Evolutionary conservation across 192 early-diverging fungal genomes (phyloP), one percentile per base, ranked within the genome.

Genomic region (Bifiguratus adelaidae): DNA sequence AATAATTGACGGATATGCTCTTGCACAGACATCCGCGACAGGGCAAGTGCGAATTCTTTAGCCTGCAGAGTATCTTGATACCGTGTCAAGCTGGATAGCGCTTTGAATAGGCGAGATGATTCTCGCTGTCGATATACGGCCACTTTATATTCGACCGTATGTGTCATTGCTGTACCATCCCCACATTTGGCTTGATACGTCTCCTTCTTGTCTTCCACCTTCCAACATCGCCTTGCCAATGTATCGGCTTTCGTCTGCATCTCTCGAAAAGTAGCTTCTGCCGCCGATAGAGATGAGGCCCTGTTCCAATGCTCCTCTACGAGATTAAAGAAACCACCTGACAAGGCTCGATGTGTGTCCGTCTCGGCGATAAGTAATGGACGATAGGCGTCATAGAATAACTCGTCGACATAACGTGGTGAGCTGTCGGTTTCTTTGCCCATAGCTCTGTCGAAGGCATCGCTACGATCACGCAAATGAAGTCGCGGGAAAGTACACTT

Each of bases 91-190:
- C 33, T 48, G 2, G 28, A 12, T 7, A 48, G 13, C 13, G 18
- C 32, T 15, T 30, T 27, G 7, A 8, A 15, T n/a, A 48, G 47
- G 11, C 47, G 47, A 21, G 28, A 16, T 20, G 16, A 33, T 34
- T 48, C 47, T 7, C 23, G 20, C 12, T 27, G 22, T 11, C 34
- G 47, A 30, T 48, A 48, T 34, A 21, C 15, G 3, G 47, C 47
- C 30, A 33, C 27, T 34, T 30, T 15, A 16, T 48, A 48, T 21
- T 12, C 24, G 33, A 33, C 16, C 32, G 20, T 33, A 34, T 48
- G 30, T 0, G 28, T 34, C 15, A 48, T 34, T 2, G n/a, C 30
- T 23, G 30, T 19, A 21, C 32, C 27, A 48, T 48, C 47, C 6
- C 28, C 47, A 30, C 47, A 48, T 16, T 48, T 30, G 0, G 47